phyloP scores from a whole-genome alignment of 1,284 basidiomycete genomes.

The Leccinum discolor region DNA sequence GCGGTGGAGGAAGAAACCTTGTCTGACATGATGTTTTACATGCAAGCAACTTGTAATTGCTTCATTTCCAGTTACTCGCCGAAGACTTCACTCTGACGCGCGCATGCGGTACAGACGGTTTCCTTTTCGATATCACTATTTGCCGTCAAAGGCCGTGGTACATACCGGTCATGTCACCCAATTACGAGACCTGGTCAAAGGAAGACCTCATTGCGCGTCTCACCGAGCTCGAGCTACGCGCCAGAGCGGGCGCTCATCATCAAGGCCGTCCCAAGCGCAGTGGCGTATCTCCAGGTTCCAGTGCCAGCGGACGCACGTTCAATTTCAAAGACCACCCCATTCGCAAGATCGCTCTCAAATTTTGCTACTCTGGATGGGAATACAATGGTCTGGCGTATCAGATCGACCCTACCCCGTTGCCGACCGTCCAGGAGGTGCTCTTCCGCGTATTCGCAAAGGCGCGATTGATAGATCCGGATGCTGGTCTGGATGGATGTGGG shows the following conservation, averaged over 20 bases:
- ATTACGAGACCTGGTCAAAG: constrained; percentile 62
- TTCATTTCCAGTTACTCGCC: background rate
- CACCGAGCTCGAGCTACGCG: constrained; percentile 46
- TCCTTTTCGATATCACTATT: constrained; percentile 28
- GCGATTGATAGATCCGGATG: too few species aligned
- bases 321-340: constrained; percentile 68
- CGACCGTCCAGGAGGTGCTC: too few species aligned
- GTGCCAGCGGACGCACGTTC: constrained; percentile 40
- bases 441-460: too few species aligned
- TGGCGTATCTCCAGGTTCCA: constrained; percentile 1
- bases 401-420: constrained; percentile 36
- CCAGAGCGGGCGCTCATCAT: constrained; percentile 5
- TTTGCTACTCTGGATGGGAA: constrained; percentile 91
- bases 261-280: constrained; percentile 6
- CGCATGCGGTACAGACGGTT: constrained; percentile 28
- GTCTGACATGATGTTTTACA: background rate
- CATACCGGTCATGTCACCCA: constrained; percentile 33
- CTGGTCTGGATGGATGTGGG: too few species aligned
- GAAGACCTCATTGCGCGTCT: constrained; percentile 71
- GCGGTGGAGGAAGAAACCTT: background rate
- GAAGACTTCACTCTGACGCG: background rate
- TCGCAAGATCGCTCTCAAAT: constrained; percentile 91
- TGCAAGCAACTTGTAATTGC: background rate
- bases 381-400: constrained; percentile 93
- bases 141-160: constrained; percentile 26